Base-by-base conservation (phyloP, 495 filamentous ascomycete genomes). In the Podospora appendiculata region DNA sequence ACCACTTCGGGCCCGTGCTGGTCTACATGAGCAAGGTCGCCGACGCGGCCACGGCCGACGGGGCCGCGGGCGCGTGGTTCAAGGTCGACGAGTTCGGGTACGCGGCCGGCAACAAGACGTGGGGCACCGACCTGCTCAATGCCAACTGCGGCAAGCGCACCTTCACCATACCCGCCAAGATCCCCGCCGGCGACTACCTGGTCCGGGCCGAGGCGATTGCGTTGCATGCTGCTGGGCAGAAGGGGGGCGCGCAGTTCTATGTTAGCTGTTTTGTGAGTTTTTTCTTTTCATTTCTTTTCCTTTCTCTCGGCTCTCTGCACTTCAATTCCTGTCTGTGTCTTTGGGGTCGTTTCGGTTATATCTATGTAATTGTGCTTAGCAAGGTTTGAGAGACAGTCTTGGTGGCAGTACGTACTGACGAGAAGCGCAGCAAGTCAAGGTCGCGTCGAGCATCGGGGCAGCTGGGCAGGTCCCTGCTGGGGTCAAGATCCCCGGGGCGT, bases 121-220 rank as follows among this genome's bases (percentile, higher is more conserved):
- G 58, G 58, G 58, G 56, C 48, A 58, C 57, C 32, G 58, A 61
- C 46, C 41, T 41, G 45, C 58, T 61, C 49, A 61, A 58, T 49
- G 60, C 70, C 45, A 66, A 58, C 54, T 43, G 58, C n/a, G 71
- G 70, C 41, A 71, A 68, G 67, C 64, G 71, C 48, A 62, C 68
- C 41, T 70, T 74, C 51, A 65, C 60, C 13, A 70, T 73, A 53
- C 69, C 71, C 13, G 35, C 51, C 11, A 74, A 69, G 52, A 61
- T 79, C 40, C 67, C 69, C 16, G 62, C 67, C 0, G 67, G 69
- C 18, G 66, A 77, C 48, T 74, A 80, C 53, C 63, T 79, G 8
- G 65, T 79, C 45, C 66, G 76, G 0, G 72, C 73, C 33, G 76
- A 79, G 61, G 52, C 76, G 7, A 75, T 77, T 34, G 74, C 75